Conservation (phyloP, 495 filamentous ascomycete genomes). For the Pyronema domesticum region DNA sequence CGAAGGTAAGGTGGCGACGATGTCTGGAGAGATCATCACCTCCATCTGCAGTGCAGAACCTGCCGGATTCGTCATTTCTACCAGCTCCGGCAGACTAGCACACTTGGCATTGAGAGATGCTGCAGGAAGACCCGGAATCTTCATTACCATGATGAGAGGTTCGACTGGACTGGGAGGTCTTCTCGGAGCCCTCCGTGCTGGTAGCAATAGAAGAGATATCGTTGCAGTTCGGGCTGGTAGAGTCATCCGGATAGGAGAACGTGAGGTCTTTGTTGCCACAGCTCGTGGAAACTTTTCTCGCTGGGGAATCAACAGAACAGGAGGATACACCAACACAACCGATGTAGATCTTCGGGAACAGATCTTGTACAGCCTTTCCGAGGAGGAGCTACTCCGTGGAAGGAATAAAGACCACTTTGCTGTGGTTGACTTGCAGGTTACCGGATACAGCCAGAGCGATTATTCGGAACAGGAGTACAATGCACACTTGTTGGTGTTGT, state of each 20-base stretch:
- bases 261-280: slow-evolving; percentile 62
- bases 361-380: slow-evolving; percentile 24
- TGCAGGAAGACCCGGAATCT: slow-evolving; percentile 67
- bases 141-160: slow-evolving; percentile 51
- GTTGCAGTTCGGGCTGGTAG: slow-evolving; percentile 53
- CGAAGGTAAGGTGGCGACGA: slow-evolving; percentile 37
- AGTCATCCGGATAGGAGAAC: slow-evolving; percentile 58
- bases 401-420: slow-evolving; percentile 2
- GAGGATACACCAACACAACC: slow-evolving; percentile 31
- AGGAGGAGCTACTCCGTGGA: slow-evolving; percentile 15
- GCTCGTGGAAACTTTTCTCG: slow-evolving; percentile 54
- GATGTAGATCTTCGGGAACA: slow-evolving; percentile 27
- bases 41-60: slow-evolving; percentile 67
- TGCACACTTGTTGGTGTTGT: slow-evolving; percentile 18
- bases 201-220: slow-evolving; percentile 51
- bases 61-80: slow-evolving; percentile 64
- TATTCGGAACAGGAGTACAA: neutral
- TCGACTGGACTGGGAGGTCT: slow-evolving; percentile 60
- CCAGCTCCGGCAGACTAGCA: slow-evolving; percentile 68
- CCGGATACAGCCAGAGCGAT: neutral
- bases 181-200: slow-evolving; percentile 48
- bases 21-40: slow-evolving; percentile 57
- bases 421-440: slow-evolving; percentile 1
- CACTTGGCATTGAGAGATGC: slow-evolving; percentile 69
- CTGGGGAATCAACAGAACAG: slow-evolving; percentile 77